Conservation (phyloP, 164 flowering plant genomes). For the Umbellularia californica region DNA sequence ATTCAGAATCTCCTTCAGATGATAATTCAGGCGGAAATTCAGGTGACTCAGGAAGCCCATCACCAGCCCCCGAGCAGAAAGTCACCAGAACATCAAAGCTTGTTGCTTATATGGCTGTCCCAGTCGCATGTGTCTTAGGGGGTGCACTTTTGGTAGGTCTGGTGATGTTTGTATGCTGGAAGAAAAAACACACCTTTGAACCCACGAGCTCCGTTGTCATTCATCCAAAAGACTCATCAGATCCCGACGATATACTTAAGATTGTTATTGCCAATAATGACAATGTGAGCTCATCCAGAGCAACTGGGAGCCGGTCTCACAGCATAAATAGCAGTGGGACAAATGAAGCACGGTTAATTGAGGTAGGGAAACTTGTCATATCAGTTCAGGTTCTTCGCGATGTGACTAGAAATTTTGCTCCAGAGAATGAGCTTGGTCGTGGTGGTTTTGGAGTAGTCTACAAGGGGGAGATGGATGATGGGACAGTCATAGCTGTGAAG, state of each 20-base stretch:
- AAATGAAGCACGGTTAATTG: conserved; percentile 31
- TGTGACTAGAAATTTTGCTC: conserved; percentile 3
- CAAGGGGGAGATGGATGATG: conserved; percentile 9
- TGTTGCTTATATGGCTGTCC: conserved; percentile 27
- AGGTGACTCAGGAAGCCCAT: neutral
- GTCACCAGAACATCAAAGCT: conserved; percentile 15
- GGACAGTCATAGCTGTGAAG: conserved; percentile 7
- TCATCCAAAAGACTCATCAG: conserved; percentile 56
- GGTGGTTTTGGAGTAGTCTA: conserved; percentile 10
- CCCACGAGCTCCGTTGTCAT: conserved; percentile 36
- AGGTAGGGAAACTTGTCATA: conserved; percentile 1
- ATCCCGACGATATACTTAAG: conserved; percentile 43
- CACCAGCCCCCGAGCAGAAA: neutral
- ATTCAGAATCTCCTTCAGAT: neutral
- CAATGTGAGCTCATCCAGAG: conserved; percentile 25
- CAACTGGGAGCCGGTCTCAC: conserved; percentile 26
- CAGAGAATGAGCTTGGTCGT: conserved; percentile 3
- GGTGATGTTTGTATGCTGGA: conserved; percentile 26
- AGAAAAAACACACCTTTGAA: conserved; percentile 20
- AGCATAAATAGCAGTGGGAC: conserved; percentile 27
- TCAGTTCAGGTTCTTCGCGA: conserved; percentile 8
- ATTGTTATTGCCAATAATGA: conserved; percentile 36
- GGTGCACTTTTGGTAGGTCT: conserved; percentile 19
- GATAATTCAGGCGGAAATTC: neutral
- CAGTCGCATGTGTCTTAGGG: conserved; percentile 20